Percentiles rank a stretch among this genome's conserved stretches.
Evolutionary conservation across 2,329 filamentous ascomycete species (phyloP).

Genomic region (Cladobotryum protrusum): DNA sequence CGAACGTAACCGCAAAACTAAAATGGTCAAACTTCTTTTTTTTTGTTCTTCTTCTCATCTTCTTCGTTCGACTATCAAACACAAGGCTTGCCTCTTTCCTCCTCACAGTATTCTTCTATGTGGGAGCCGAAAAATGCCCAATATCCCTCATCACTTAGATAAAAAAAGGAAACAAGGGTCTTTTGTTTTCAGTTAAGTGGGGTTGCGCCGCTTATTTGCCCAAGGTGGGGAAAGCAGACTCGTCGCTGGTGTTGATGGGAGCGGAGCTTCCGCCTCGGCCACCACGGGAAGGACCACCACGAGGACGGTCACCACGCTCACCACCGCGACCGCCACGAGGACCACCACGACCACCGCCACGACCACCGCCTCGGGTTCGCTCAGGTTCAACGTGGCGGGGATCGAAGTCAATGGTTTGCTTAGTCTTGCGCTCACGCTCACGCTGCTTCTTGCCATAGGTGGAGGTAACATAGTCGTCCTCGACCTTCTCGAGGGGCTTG

Average conservation of each 20-base stretch:
- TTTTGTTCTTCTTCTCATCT: slow-evolving; percentile 14
- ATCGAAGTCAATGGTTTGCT: slow-evolving; percentile 84
- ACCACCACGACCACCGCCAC: slow-evolving; percentile 49
- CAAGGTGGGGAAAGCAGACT: slow-evolving; percentile 56
- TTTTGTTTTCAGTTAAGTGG: slow-evolving; percentile 7
- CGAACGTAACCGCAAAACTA: slow-evolving; percentile 19
- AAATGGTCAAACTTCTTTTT: slow-evolving; percentile 21
- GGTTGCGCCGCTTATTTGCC: slow-evolving; percentile 38
- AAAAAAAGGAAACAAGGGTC: not conserved
- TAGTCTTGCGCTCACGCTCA: slow-evolving; percentile 86
- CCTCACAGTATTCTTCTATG: slow-evolving; percentile 9
- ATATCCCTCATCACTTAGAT: slow-evolving; percentile 6
- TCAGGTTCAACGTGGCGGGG: slow-evolving; percentile 71
- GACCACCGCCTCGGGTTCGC: slow-evolving; percentile 48
- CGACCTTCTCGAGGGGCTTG: slow-evolving; percentile 62
- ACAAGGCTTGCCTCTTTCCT: slow-evolving; percentile 20
- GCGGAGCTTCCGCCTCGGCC: slow-evolving; percentile 37
- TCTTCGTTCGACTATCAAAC: slow-evolving; percentile 21
- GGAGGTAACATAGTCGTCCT: slow-evolving; percentile 70
- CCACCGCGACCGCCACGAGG: slow-evolving; percentile 44
- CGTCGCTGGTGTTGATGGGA: slow-evolving; percentile 51
- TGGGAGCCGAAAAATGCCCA: slow-evolving; percentile 4
- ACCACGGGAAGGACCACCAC: slow-evolving; percentile 28
- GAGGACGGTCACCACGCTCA: slow-evolving; percentile 32
- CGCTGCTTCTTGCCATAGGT: slow-evolving; percentile 71